Conservation (phyloP, 352 stramenopile genomes). For the Pseudoperonospora humuli region DNA sequence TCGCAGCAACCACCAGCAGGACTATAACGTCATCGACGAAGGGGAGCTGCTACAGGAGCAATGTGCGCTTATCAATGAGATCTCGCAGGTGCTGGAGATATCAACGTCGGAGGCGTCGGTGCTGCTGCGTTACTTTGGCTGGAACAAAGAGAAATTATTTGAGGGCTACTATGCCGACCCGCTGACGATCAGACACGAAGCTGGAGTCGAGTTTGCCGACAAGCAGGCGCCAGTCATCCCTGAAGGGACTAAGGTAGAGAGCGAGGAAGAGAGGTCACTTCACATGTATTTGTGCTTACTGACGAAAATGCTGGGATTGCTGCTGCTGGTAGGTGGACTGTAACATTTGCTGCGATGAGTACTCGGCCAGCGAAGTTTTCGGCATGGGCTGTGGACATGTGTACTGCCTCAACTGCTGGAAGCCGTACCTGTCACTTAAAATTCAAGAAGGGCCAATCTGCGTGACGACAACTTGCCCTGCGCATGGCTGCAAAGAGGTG, state of each 20-base stretch:
- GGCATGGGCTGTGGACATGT: slow-evolving; percentile 95
- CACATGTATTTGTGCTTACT: neutral
- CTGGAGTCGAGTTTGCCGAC: slow-evolving; percentile 53
- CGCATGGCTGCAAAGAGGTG: slow-evolving; percentile 92
- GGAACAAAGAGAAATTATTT: slow-evolving; percentile 89
- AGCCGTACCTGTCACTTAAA: slow-evolving; percentile 79
- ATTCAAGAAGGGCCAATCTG: slow-evolving; percentile 90
- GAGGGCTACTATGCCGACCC: slow-evolving; percentile 81
- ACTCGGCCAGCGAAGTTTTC: slow-evolving; percentile 60
- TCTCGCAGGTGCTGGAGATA: slow-evolving; percentile 73
- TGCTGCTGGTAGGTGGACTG: slow-evolving; percentile 46
- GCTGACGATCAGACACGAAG: slow-evolving; percentile 38
- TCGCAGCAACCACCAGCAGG: slow-evolving; percentile 21
- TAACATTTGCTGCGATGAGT: slow-evolving; percentile 94
- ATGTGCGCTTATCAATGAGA: slow-evolving; percentile 52
- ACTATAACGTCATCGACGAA: slow-evolving; percentile 83
- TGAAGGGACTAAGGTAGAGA: slow-evolving; percentile 31
- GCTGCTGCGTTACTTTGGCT: slow-evolving; percentile 77
- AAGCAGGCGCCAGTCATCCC: slow-evolving; percentile 28
- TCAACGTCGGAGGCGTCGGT: slow-evolving; percentile 49
- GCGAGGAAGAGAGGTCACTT: neutral
- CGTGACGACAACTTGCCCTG: slow-evolving; percentile 92
- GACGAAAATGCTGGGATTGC: neutral
- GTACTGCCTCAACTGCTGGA: slow-evolving; percentile 91
- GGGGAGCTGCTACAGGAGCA: slow-evolving; percentile 70